A percentile compares a stretch with the other conserved stretches of the same genome.
Conservation (phyloP, 2,329 filamentous ascomycete species). For the Ophiosphaerella narmari region DNA sequence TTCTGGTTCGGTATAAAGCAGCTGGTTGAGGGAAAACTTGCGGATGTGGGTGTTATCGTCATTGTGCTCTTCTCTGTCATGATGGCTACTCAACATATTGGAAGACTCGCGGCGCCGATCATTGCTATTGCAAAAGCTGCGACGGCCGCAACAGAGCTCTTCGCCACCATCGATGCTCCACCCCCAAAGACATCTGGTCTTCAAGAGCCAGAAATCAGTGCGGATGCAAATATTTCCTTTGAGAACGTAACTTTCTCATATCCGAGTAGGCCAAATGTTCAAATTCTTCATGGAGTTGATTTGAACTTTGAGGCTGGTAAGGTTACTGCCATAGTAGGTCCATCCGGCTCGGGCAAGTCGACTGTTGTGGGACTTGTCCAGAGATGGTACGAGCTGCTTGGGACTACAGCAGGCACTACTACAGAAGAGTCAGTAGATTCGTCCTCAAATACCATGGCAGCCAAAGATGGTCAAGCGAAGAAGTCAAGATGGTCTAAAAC, state of each 20-base stretch:
- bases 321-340: constrained; percentile 74
- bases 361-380: constrained; percentile 74
- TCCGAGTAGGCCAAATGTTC: constrained; percentile 61
- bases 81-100: constrained; percentile 43
- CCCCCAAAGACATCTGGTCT: constrained; percentile 34
- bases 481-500: constrained; percentile 16
- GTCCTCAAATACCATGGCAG: constrained; percentile 2
- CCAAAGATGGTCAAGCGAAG: constrained; percentile 11
- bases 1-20: constrained; percentile 49
- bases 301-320: constrained; percentile 66
- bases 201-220: constrained; percentile 41
- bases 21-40: constrained; percentile 35
- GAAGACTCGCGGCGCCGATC: constrained; percentile 36
- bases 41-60: constrained; percentile 39
- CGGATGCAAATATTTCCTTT: constrained; percentile 42
- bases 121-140: constrained; percentile 43
- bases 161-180: constrained; percentile 43
- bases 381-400: constrained; percentile 68
- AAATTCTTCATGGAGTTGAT: constrained; percentile 64
- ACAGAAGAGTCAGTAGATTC: constrained; percentile 5
- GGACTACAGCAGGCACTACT: constrained; percentile 21
- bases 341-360: constrained; percentile 74
- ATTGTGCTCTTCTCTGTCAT: constrained; percentile 48
- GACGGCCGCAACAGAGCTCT: constrained; percentile 42
- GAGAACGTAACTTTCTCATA: constrained; percentile 45